A percentile compares a stretch with the other conserved stretches of the same genome.
phyloP scores from a whole-genome alignment of 441 rosid genomes.

The Pelargonium exstipulatum region DNA sequence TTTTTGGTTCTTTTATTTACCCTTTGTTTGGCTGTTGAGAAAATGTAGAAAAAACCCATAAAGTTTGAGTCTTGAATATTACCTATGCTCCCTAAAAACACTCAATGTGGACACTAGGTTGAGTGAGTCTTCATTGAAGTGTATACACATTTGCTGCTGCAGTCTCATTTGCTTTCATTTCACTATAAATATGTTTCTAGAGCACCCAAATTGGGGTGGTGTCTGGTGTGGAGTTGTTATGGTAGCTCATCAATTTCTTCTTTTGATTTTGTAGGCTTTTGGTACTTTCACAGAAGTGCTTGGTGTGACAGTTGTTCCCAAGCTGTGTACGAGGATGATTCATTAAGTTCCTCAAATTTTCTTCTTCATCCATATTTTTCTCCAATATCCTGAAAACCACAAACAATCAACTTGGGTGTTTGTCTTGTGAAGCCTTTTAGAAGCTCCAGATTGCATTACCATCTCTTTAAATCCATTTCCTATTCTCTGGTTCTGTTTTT shows the following conservation, averaged over 20 bases:
- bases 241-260: conserved; percentile 12
- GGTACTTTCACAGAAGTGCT: conserved; percentile 19
- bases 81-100: background rate
- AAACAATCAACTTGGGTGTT: no score
- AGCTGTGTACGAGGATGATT: background rate
- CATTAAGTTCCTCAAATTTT: conserved; percentile 5
- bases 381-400: background rate
- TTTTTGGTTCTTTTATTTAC: background rate
- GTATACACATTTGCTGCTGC: background rate
- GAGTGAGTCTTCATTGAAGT: no score
- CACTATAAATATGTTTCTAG: conserved; percentile 15
- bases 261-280: conserved; percentile 32
- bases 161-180: conserved; percentile 20
- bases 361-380: no score
- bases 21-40: conserved; percentile 22
- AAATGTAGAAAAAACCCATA: background rate
- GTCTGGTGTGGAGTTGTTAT: conserved; percentile 7
- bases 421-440: no score
- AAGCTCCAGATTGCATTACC: no score
- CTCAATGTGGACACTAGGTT: background rate
- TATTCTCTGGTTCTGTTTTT: background rate
- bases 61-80: conserved; percentile 8
- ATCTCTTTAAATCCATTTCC: background rate
- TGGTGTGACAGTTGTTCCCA: conserved; percentile 5
- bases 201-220: background rate